phyloP scores from a whole-genome alignment of 192 early-diverging fungal species.

The Backusella westeae region DNA sequence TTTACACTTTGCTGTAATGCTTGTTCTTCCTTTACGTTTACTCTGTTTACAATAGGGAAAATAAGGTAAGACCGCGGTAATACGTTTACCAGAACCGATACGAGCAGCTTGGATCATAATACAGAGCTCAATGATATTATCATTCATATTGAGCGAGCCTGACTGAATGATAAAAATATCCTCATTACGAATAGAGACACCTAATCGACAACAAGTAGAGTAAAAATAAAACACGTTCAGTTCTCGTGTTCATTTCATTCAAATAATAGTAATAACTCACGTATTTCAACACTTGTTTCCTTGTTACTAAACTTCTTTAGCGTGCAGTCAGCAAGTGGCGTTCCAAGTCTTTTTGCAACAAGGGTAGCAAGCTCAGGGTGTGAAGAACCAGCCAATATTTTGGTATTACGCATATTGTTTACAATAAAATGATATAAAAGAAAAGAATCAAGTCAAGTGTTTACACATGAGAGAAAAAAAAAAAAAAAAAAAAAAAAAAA shows the following conservation, averaged over 20 bases:
- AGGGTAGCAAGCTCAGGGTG: slow-evolving; percentile 84
- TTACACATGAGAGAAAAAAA: neutral
- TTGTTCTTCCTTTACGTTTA: slow-evolving; percentile 94
- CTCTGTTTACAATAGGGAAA: slow-evolving; percentile 95
- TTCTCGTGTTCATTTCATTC: neutral
- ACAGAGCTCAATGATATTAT: slow-evolving; percentile 95
- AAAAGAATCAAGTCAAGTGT: neutral
- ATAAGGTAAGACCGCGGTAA: slow-evolving; percentile 95
- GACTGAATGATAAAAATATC: slow-evolving; percentile 98
- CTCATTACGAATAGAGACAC: slow-evolving; percentile 94
- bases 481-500: neutral
- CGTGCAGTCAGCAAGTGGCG: slow-evolving; percentile 67
- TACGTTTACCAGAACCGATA: slow-evolving; percentile 87
- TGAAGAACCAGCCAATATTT: slow-evolving; percentile 92
- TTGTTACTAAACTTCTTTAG: slow-evolving; percentile 90
- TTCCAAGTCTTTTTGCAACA: slow-evolving; percentile 80
- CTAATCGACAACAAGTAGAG: slow-evolving; percentile 41
- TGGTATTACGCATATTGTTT: slow-evolving; percentile 74
- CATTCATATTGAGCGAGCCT: slow-evolving; percentile 94
- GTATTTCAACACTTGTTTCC: slow-evolving; percentile 89
- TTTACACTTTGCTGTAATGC: slow-evolving; percentile 84
- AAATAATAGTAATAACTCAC: slow-evolving; percentile 26
- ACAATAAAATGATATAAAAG: neutral
- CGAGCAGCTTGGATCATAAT: slow-evolving; percentile 99
- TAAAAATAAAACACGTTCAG: neutral